Conservation (phyloP, 768 basidiomycete species). For the Candolleomyces efflorescens region DNA sequence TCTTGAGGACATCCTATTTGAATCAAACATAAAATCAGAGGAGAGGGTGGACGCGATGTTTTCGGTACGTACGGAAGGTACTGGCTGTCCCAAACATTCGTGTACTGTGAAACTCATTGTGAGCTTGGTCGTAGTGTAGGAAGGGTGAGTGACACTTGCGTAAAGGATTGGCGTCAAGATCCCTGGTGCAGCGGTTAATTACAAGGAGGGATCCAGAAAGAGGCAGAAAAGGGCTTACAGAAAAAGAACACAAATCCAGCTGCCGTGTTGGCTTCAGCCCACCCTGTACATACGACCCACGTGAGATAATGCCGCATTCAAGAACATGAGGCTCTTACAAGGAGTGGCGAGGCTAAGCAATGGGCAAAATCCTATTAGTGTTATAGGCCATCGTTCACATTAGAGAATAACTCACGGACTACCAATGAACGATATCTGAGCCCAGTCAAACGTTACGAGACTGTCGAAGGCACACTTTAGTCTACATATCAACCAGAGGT, state of each 20-base stretch:
- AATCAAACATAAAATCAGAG: not conserved
- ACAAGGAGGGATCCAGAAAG: too few species aligned
- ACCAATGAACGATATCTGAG: slow-evolving; percentile 43
- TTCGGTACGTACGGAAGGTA: slow-evolving; percentile 46
- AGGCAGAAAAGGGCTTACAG: slow-evolving; percentile 32
- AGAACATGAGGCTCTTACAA: slow-evolving; percentile 28
- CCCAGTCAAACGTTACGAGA: slow-evolving; percentile 79
- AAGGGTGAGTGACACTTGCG: slow-evolving; percentile 20
- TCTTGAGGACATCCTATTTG: slow-evolving; percentile 50
- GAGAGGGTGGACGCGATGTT: slow-evolving; percentile 12
- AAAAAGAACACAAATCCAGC: slow-evolving; percentile 64
- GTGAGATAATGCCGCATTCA: too few species aligned
- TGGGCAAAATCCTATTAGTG: slow-evolving; percentile 46
- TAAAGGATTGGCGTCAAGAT: slow-evolving; percentile 60
- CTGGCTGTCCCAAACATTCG: slow-evolving; percentile 56
- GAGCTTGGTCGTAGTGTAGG: not conserved
- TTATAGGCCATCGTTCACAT: slow-evolving; percentile 6
- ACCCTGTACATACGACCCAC: slow-evolving; percentile 34
- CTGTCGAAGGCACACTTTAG: slow-evolving; percentile 13
- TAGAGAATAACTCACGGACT: not conserved
- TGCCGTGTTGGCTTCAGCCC: slow-evolving; percentile 71
- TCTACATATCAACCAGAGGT: too few species aligned
- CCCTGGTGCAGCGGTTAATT: slow-evolving; percentile 25
- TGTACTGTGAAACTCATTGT: slow-evolving; percentile 33
- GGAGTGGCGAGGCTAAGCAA: slow-evolving; percentile 70